Percentiles rank a stretch among this genome's conserved stretches.
phyloP scores from a whole-genome alignment of 768 basidiomycete genomes.

The Tulasnella sp. region DNA sequence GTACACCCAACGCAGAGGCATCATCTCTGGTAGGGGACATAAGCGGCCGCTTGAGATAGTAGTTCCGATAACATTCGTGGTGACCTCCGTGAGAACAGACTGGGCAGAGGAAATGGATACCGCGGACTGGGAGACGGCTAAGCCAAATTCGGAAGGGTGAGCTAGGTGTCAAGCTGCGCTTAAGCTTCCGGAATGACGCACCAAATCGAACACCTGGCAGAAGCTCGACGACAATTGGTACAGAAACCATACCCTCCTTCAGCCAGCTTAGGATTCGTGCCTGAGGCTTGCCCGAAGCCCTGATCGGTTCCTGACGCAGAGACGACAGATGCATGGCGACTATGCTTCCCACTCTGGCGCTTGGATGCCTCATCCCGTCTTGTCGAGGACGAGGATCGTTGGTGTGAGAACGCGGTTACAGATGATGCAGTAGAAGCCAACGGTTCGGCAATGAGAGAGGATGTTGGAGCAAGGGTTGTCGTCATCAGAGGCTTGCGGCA shows the following conservation, averaged over 20 bases:
- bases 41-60: slow-evolving; percentile 59
- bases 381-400: neutral
- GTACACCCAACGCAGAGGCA: neutral
- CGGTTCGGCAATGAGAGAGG: neutral
- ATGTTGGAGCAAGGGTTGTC: slow-evolving; percentile 39
- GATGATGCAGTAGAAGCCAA: neutral
- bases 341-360: neutral
- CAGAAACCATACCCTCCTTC: slow-evolving; percentile 55
- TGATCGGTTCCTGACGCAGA: neutral
- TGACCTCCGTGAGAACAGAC: slow-evolving; percentile 80
- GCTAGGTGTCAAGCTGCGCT: neutral
- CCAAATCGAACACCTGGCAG: slow-evolving; percentile 68
- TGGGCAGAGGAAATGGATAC: slow-evolving; percentile 67
- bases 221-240: slow-evolving; percentile 47
- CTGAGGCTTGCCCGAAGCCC: neutral
- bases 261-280: slow-evolving; percentile 29
- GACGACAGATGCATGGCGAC: neutral
- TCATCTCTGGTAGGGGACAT: slow-evolving; percentile 32
- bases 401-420: neutral
- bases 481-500: slow-evolving; percentile 61
- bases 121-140: slow-evolving; percentile 73
- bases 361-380: neutral
- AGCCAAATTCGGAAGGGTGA: neutral
- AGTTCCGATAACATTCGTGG: slow-evolving; percentile 67
- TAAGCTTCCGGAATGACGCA: slow-evolving; percentile 36